Evolutionary conservation across 768 basidiomycete genomes (phyloP).

Genomic region (Steccherinum ochraceum): DNA sequence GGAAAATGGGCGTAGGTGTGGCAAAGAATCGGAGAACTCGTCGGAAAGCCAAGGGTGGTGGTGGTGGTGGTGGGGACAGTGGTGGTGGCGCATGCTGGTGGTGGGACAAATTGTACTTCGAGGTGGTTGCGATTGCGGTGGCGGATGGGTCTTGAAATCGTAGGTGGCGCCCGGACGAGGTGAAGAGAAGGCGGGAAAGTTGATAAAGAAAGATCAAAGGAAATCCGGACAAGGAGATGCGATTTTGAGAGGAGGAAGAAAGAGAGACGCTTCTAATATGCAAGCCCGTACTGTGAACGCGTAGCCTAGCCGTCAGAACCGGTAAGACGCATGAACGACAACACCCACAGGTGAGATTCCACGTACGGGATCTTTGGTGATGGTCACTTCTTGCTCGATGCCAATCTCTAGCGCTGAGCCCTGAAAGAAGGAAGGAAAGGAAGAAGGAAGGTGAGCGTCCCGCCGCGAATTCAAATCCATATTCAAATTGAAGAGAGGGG

Average conservation of each 20-base stretch:
- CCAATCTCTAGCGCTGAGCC: conserved; percentile 8
- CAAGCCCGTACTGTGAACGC: not conserved
- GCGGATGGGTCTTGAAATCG: not conserved
- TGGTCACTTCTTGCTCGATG: conserved; percentile 13
- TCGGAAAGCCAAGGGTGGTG: not conserved
- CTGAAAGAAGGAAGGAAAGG: not conserved
- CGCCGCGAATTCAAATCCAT: not conserved
- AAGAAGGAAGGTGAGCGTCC: not conserved
- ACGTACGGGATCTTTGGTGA: conserved; percentile 12
- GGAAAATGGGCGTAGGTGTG: too few relatives aligned
- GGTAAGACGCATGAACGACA: not conserved
- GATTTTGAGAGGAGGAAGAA: not conserved
- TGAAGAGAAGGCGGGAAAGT: not conserved
- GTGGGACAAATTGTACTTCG: not conserved
- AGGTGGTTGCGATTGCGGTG: not conserved
- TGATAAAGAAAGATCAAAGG: not conserved
- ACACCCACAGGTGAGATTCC: too few relatives aligned
- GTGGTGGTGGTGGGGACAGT: too few relatives aligned
- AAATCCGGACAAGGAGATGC: not conserved
- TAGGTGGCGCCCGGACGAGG: not conserved
- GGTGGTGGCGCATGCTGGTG: not conserved
- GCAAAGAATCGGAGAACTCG: not conserved
- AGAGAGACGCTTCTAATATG: not conserved
- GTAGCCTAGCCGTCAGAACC: not conserved
- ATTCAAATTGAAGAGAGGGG: not conserved